phyloP scores from a whole-genome alignment of 2,329 filamentous ascomycete species.

The Westerdykella sp. region DNA sequence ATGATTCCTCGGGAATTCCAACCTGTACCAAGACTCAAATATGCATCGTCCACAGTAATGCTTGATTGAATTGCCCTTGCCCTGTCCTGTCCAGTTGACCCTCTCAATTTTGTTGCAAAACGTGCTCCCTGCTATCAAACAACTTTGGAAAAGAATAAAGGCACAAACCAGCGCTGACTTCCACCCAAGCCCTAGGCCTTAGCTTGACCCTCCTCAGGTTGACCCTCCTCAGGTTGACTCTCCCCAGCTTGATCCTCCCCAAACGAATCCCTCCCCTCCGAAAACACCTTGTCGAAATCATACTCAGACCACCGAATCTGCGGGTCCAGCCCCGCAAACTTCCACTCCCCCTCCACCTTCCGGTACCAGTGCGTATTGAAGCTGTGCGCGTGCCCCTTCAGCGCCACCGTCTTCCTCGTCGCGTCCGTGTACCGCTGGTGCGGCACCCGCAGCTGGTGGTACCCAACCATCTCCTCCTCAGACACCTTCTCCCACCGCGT shows the following conservation, averaged over 20 bases:
- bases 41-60: no score
- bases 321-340: conserved; percentile 51
- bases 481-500: conserved; percentile 47
- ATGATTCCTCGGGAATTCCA: no score
- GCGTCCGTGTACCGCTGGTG: conserved; percentile 52
- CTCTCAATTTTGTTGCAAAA: no score
- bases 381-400: conserved; percentile 54
- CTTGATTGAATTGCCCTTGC: no score
- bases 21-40: no score
- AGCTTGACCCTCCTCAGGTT: conserved; percentile 24
- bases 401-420: conserved; percentile 40
- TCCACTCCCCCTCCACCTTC: conserved; percentile 54
- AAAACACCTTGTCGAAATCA: conserved; percentile 52
- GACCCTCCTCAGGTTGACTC: conserved; percentile 33
- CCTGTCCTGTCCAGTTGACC: no score
- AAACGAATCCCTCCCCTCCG: conserved; percentile 42
- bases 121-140: no score
- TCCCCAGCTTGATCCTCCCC: conserved; percentile 38
- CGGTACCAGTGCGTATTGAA: conserved; percentile 51
- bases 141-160: background rate
- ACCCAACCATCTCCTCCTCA: conserved; percentile 46
- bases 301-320: conserved; percentile 52
- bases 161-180: background rate
- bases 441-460: conserved; percentile 54
- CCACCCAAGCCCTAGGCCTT: background rate